These are phyloP conservation scores for Rhodotorula mucilaginosa DNA, from an alignment of 1,284 basidiomycete species.

Conservation along the genomic window DNA sequence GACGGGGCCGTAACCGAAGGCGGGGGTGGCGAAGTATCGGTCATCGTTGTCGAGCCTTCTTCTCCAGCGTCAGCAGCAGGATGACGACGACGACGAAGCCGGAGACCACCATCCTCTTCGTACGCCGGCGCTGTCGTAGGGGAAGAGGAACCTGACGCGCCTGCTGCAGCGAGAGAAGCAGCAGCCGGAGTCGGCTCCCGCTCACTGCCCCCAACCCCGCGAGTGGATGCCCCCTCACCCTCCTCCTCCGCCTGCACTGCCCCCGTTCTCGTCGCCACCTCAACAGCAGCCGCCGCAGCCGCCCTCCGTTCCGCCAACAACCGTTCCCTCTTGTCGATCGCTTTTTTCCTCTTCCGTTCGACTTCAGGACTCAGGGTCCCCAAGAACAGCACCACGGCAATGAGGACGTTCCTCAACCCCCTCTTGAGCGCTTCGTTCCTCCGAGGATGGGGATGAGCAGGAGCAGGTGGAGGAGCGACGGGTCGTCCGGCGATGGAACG, in stretches of 20 bases:
- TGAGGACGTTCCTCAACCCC: conserved; percentile 5
- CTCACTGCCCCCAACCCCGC: not conserved
- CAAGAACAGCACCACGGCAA: conserved; percentile 42
- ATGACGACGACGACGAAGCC: too few species aligned
- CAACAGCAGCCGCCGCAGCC: not conserved
- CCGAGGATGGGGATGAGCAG: not conserved
- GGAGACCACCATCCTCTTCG: too few species aligned
- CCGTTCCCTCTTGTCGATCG: conserved; percentile 44
- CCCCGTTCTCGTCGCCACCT: not conserved
- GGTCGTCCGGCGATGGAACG: conserved; percentile 38
- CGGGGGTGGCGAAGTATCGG: too few species aligned
- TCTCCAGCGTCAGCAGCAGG: not conserved
- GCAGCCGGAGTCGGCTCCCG: not conserved
- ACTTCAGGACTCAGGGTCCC: conserved; percentile 46
- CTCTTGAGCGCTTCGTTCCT: conserved; percentile 13
- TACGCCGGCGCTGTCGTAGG: too few species aligned
- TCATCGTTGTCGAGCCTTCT: not conserved
- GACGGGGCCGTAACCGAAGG: too few species aligned
- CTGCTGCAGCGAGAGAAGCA: not conserved
- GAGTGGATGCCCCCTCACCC: not conserved
- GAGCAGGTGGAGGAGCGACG: conserved; percentile 4
- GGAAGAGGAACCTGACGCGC: not conserved
- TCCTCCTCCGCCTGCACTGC: too few species aligned
- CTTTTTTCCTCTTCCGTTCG: conserved; percentile 44
- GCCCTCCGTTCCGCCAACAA: conserved; percentile 38